Evolutionary conservation across 2,329 filamentous ascomycete species (phyloP), one percentile per base, ranked within the genome.

Genomic region (Penicillium sp.): DNA sequence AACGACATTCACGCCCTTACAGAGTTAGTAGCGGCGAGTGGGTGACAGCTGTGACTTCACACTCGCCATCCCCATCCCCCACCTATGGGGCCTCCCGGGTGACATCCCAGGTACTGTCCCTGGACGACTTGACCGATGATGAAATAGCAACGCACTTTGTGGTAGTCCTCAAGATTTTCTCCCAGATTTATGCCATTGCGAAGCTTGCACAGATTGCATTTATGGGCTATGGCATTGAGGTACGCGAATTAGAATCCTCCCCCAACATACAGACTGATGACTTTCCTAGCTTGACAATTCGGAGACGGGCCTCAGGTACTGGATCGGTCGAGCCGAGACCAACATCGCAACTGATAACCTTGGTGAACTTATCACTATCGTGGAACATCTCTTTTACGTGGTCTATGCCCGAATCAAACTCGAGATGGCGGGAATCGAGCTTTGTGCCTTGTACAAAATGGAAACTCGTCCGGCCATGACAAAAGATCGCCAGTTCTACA

Each of bases 301-400:
- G 4, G 54, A 65, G 5, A 68, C 63, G 21, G 68, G 71, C 19
- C 64, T 77, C 11, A 49, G 66, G 44, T 65, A 64, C 49, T 71
- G 71, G 63, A 67, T 75, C 54, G 59, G 61, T 16, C 66, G 62
- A 13, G 68, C 68, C 3, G 74, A 78, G 53, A 49, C 58, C 22
- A 52, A 69, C 16, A 56, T 75, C 21, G 59, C 54, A 22, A 65
- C 66, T n/a, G 55, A 67, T 4, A 68, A 68, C 5, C 61, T 72
- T 16, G 46, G 57, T 22, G 57, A 63, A 6, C 63, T 78, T n/a
- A 68, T 76, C 45, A 63, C 68, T n/a, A 67, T 63, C 13, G 62
- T 69, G 19, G 73, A 77, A 50, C 70, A 71, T 26, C 63, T 77
- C 8, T 77, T 69, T 52, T 76, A 76, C 52, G 64, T 69, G 11